A percentile compares a stretch with the other conserved stretches of the same genome.
These are phyloP conservation scores for Viola pubescens DNA, from an alignment of 441 rosid species.

Conservation along the genomic window DNA sequence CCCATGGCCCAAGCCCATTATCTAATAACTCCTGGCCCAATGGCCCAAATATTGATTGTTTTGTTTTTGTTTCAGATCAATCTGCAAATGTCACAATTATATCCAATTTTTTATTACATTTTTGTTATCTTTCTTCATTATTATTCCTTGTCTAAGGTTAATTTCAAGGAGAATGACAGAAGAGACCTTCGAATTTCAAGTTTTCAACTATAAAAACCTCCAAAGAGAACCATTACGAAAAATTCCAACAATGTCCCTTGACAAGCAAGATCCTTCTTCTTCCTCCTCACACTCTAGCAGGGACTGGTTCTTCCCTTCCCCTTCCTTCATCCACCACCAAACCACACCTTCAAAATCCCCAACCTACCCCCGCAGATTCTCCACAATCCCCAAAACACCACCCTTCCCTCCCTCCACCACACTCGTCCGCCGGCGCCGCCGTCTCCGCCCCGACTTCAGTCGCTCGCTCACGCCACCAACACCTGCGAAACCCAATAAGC, in stretches of 20 bases:
- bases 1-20: too few species aligned
- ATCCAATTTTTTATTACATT: too few species aligned
- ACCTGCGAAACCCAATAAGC: slow-evolving; percentile 8
- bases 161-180: too few species aligned
- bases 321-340: slow-evolving; percentile 33
- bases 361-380: slow-evolving; percentile 33
- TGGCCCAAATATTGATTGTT: too few species aligned
- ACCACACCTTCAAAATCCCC: slow-evolving; percentile 18
- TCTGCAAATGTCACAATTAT: too few species aligned
- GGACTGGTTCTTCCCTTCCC: slow-evolving; percentile 71
- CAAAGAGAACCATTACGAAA: background rate
- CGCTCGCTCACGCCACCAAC: background rate
- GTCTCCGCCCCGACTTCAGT: slow-evolving; percentile 11
- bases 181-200: background rate
- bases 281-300: slow-evolving; percentile 20
- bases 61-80: too few species aligned
- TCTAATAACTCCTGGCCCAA: too few species aligned
- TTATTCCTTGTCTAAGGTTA: too few species aligned
- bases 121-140: too few species aligned
- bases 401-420: slow-evolving; percentile 13
- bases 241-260: slow-evolving; percentile 31
- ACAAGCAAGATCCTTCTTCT: slow-evolving; percentile 16
- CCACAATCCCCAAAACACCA: slow-evolving; percentile 18
- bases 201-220: background rate
- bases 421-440: background rate